Evolutionary conservation across 2,329 filamentous ascomycete species (phyloP).

Genomic region (Hortaea werneckii): DNA sequence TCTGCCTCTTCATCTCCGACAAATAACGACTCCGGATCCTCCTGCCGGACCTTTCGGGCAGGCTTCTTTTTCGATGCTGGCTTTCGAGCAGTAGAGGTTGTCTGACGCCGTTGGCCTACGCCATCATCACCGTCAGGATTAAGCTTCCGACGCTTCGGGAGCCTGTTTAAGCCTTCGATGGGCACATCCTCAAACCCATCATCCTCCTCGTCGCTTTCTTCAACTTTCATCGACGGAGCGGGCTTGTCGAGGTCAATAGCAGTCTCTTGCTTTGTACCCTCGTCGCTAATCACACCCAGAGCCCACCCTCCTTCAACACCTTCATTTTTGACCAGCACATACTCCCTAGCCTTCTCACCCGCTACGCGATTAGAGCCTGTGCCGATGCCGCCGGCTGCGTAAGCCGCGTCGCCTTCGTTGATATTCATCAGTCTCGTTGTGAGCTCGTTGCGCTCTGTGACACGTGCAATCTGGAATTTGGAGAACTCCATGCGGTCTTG

Average conservation of each 20-base stretch:
- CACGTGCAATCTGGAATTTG: slow-evolving; percentile 88
- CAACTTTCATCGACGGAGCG: slow-evolving; percentile 40
- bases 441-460: slow-evolving; percentile 82
- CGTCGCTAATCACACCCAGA: slow-evolving; percentile 80
- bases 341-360: slow-evolving; percentile 82
- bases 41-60: slow-evolving; percentile 3
- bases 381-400: slow-evolving; percentile 31
- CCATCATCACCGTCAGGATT: slow-evolving; percentile 15
- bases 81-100: slow-evolving; percentile 5
- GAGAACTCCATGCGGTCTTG: slow-evolving; percentile 96
- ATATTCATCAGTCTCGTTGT: slow-evolving; percentile 92
- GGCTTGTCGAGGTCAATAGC: slow-evolving; percentile 81
- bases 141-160: slow-evolving; percentile 51
- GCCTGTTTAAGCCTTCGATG: slow-evolving; percentile 75
- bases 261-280: slow-evolving; percentile 68
- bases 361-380: slow-evolving; percentile 58
- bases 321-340: slow-evolving; percentile 91
- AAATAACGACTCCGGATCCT: slow-evolving; percentile 47
- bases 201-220: slow-evolving; percentile 46
- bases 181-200: slow-evolving; percentile 85
- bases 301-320: slow-evolving; percentile 94
- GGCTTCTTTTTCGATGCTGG: slow-evolving; percentile 7
- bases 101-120: slow-evolving; percentile 24
- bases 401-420: slow-evolving; percentile 66
- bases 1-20: slow-evolving; percentile 33